These are phyloP conservation scores for Thermothielavioides terrestris DNA, from an alignment of 495 filamentous ascomycete species.

Conservation along the genomic window DNA sequence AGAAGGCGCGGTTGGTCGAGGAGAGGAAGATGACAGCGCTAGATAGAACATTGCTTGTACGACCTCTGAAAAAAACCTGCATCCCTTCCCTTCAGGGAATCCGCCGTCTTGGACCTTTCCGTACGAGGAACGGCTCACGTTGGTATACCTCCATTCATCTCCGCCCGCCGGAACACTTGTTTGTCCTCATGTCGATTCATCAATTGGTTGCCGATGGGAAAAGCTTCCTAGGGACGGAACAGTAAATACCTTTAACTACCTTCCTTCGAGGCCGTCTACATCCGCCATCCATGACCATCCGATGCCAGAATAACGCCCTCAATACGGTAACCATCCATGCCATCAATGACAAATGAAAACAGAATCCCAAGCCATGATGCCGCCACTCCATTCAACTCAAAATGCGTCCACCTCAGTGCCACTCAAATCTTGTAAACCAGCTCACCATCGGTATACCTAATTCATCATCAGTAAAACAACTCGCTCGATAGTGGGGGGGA, in stretches of 20 bases:
- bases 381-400: background rate
- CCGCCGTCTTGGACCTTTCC: too few species aligned
- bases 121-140: too few species aligned
- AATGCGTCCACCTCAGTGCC: background rate
- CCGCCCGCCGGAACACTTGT: background rate
- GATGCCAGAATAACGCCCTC: background rate
- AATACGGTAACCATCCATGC: background rate
- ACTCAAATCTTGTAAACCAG: slow-evolving; percentile 39
- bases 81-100: too few species aligned
- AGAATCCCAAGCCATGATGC: background rate
- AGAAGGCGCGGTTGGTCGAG: too few species aligned
- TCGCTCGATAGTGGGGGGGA: too few species aligned
- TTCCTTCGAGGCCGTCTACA: background rate
- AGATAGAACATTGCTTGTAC: too few species aligned
- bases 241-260: background rate
- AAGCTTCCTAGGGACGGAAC: background rate
- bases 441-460: slow-evolving; percentile 39
- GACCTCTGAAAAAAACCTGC: too few species aligned
- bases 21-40: background rate
- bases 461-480: background rate
- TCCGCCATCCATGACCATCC: background rate
- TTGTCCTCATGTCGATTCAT: background rate
- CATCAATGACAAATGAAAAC: background rate
- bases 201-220: background rate
- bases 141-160: background rate